Evolutionary conservation across 2,329 filamentous ascomycete genomes (phyloP).

Genomic region (Pseudocercospora macadamiae): DNA sequence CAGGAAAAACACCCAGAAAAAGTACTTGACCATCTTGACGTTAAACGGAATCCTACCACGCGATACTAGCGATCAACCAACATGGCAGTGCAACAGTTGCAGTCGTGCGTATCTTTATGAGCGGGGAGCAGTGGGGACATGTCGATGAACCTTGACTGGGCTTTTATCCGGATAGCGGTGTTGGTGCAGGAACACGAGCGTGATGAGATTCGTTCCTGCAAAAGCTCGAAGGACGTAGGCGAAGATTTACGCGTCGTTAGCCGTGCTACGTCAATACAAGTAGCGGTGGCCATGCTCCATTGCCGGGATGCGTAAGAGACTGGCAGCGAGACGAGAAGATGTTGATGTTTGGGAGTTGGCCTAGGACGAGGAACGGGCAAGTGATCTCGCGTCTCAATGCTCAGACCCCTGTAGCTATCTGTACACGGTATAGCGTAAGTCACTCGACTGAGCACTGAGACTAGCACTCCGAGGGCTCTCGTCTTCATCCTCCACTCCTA

Average conservation of each 20-base stretch:
- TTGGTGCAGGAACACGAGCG: not conserved
- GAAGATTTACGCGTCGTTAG: no score
- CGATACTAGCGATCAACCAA: not conserved
- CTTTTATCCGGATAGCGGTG: slow-evolving; percentile 5
- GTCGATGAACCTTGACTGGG: slow-evolving; percentile 4
- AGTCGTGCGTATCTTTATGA: slow-evolving; percentile 7
- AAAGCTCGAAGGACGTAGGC: no score
- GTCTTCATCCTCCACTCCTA: not conserved
- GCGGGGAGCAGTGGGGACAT: slow-evolving; percentile 3
- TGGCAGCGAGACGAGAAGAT: not conserved
- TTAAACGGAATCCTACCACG: not conserved
- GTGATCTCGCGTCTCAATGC: not conserved
- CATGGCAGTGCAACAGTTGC: slow-evolving; percentile 6
- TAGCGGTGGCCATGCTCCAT: no score
- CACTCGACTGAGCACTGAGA: not conserved
- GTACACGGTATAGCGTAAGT: no score
- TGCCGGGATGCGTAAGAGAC: no score
- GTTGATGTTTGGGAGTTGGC: no score
- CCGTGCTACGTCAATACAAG: no score
- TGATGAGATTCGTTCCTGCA: not conserved
- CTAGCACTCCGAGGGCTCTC: no score
- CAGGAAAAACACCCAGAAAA: slow-evolving; percentile 49
- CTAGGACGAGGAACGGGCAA: not conserved
- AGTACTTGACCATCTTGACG: not conserved
- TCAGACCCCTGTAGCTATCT: not conserved